These are phyloP conservation scores for Solioccasus polychromus DNA, from an alignment of 768 basidiomycete genomes.

Conservation along the genomic window DNA sequence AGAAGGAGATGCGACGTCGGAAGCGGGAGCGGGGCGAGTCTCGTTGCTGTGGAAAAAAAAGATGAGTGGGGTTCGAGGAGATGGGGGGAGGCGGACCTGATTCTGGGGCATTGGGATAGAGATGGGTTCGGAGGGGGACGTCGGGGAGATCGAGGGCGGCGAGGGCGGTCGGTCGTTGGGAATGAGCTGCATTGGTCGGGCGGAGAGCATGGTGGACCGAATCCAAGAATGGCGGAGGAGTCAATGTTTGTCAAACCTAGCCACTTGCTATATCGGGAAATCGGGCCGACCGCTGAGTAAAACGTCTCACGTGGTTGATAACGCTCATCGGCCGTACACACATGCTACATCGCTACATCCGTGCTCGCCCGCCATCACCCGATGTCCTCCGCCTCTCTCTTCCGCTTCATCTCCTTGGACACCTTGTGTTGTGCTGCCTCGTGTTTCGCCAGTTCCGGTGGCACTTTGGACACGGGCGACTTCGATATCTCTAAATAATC, in stretches of 20 bases:
- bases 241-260: not conserved
- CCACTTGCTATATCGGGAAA: constrained; percentile 14
- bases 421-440: constrained; percentile 90
- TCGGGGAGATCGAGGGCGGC: not conserved
- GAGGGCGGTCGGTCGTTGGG: not conserved
- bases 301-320: too few species aligned
- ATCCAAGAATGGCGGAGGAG: not conserved
- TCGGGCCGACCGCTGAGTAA: constrained; percentile 12
- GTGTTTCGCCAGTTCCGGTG: constrained; percentile 85
- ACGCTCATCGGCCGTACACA: too few species aligned
- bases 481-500: constrained; percentile 75
- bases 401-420: constrained; percentile 93
- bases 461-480: constrained; percentile 88
- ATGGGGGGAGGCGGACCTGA: not conserved
- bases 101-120: not conserved
- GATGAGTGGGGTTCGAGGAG: not conserved
- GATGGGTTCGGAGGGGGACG: not conserved
- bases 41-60: not conserved
- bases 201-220: constrained; percentile 34
- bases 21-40: constrained; percentile 28
- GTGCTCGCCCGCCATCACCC: constrained; percentile 32
- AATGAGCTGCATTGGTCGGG: constrained; percentile 36
- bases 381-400: constrained; percentile 79
- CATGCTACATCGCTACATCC: not conserved
- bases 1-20: constrained; percentile 28